Evolutionary conservation across 164 flowering plant genomes (phyloP).

Genomic region (Litsea cubeba): DNA sequence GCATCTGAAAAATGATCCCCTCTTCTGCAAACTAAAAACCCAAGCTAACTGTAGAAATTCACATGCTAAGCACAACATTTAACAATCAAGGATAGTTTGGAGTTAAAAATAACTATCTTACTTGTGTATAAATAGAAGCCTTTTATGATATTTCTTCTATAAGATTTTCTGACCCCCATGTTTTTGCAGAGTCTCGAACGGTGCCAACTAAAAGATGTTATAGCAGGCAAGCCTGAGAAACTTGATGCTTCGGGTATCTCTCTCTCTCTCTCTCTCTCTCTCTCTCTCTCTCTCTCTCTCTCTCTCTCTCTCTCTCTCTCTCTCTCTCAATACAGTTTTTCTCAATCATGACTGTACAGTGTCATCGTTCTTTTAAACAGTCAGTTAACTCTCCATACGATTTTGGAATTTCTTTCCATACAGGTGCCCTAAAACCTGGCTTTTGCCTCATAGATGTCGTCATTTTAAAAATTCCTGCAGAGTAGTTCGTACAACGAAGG

Average conservation of each 20-base stretch:
- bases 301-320: slow-evolving; percentile 3
- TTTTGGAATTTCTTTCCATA: no score
- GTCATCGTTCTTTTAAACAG: neutral
- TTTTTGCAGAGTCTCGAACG: slow-evolving; percentile 62
- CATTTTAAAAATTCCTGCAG: no score
- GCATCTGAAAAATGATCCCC: neutral
- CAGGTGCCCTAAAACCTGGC: no score
- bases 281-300: slow-evolving; percentile 24
- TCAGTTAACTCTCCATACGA: no score
- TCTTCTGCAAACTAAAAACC: neutral
- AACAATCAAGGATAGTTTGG: neutral
- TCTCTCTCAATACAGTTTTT: neutral
- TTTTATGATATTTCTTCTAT: neutral
- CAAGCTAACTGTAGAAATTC: neutral
- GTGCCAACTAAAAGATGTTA: slow-evolving; percentile 35
- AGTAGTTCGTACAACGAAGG: no score
- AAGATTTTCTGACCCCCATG: neutral
- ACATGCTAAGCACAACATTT: neutral
- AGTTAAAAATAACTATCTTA: neutral
- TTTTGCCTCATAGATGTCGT: no score
- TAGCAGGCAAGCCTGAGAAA: slow-evolving; percentile 75
- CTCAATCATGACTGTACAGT: neutral
- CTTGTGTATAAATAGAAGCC: neutral
- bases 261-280: no score
- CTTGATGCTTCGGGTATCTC: slow-evolving; percentile 85